Conservation (phyloP, 768 basidiomycete genomes). For the Boletus sp. region DNA sequence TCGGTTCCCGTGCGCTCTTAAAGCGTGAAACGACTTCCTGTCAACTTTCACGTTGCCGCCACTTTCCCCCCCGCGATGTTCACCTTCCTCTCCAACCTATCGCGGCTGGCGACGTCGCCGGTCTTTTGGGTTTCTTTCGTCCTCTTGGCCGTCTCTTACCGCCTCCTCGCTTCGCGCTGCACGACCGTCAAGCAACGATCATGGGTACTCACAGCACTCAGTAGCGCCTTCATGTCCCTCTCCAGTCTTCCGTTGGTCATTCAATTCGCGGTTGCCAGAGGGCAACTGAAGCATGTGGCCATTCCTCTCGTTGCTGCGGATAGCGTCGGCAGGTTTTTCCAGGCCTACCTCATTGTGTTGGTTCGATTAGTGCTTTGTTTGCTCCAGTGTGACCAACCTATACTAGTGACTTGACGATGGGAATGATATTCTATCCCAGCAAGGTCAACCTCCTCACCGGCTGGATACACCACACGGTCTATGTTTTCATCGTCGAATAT, state of each 20-base stretch:
- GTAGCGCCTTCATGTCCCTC: conserved; percentile 41
- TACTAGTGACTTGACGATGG: conserved; percentile 45
- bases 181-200: conserved; percentile 41
- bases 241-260: conserved; percentile 40
- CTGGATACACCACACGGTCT: conserved; percentile 51
- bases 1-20: conserved; percentile 23
- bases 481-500: conserved; percentile 42
- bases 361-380: conserved; percentile 20
- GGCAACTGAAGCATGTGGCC: conserved; percentile 25
- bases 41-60: conserved; percentile 23
- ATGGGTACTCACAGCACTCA: conserved; percentile 46
- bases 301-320: conserved; percentile 24
- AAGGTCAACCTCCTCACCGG: conserved; percentile 51
- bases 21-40: conserved; percentile 15
- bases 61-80: conserved; percentile 21
- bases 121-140: conserved; percentile 22
- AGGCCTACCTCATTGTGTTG: conserved; percentile 42
- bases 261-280: conserved; percentile 27
- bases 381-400: conserved; percentile 8
- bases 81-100: conserved; percentile 18
- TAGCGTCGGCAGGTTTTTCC: conserved; percentile 40
- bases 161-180: conserved; percentile 30
- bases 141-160: conserved; percentile 28
- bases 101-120: conserved; percentile 18
- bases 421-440: conserved; percentile 44